Base-by-base conservation (phyloP, 2,329 filamentous ascomycete genomes). In the Penicillium sp. region DNA sequence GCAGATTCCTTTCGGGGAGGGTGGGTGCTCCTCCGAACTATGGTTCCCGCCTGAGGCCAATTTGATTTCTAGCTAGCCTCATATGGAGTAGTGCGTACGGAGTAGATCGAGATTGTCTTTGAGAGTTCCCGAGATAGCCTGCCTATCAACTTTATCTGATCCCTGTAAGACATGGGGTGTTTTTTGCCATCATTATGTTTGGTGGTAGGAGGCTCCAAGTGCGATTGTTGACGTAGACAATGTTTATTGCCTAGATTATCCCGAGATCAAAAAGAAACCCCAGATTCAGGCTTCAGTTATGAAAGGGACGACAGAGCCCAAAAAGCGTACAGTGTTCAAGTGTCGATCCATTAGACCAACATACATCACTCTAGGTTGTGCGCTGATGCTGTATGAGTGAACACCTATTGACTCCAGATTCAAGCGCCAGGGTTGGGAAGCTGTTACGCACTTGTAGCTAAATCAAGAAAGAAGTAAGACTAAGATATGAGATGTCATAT, bases 1-100 rank as follows among this genome's bases (percentile, higher is more conserved):
- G 48, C 53, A 47, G 51, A 53, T 40, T 47, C 32, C 29, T 46
- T 26, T 47, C 49, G 53, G 53, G 53, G 53, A 56, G 53, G 19
- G 16, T 19, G 14, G 34, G 53, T 18, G 27, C 18, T 47, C 34
- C 53, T 56, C 53, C 53, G 53, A 34, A 39, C 42, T 8, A 18
- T 10, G 4, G 13, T 1, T 39, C 29, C 3, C 42, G 48, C 53
- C 53, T 56, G 18, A 56, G 53, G 53, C 47, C 8, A 7, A 34
- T 7, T 36, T 35, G 18, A 46, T 50, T 53, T 50, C 11, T 18
- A 47, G n/a, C 45, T 47, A 40, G 44, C 36, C 30, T 16, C 41
- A 34, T 42, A 29, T 7, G 44, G 50, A 32, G 29, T 35, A 52
- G 23, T 46, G 19, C 35, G 42, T n/a, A n/a, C n/a, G n/a, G n/a